These are phyloP conservation scores for Umbelopsis vinacea DNA, from an alignment of 192 early-diverging fungal species.

Conservation along the genomic window DNA sequence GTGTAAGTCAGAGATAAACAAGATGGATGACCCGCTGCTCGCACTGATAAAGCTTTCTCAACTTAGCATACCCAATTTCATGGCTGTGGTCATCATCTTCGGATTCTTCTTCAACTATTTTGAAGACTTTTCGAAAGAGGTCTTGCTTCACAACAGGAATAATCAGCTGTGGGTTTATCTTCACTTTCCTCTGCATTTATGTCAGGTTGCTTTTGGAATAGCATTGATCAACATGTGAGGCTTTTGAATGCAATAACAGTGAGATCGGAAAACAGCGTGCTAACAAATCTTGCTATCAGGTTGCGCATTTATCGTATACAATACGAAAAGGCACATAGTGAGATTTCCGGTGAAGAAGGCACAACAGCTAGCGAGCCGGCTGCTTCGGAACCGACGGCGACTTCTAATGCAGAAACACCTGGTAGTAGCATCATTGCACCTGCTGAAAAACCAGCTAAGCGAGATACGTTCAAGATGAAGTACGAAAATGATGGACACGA, in stretches of 20 bases:
- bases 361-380: not conserved
- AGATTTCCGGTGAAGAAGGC: not conserved
- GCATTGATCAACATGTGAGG: conserved; percentile 40
- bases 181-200: conserved; percentile 51
- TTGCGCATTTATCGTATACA: conserved; percentile 29
- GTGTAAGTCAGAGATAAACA: conserved; percentile 35
- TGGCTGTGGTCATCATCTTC: conserved; percentile 52
- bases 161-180: conserved; percentile 52
- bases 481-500: conserved; percentile 5
- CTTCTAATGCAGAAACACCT: not conserved
- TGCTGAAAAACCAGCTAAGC: not conserved
- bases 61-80: conserved; percentile 40
- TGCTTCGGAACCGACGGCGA: not conserved
- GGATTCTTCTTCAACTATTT: conserved; percentile 59
- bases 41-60: not conserved
- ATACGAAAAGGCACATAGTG: not conserved
- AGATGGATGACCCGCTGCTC: no score
- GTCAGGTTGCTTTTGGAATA: conserved; percentile 50
- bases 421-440: not conserved
- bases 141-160: conserved; percentile 36
- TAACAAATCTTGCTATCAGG: conserved; percentile 14
- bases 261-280: not conserved
- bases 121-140: conserved; percentile 56
- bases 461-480: not conserved
- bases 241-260: not conserved